phyloP scores from a whole-genome alignment of 208 protist genomes.

The Leishmania arabica region DNA sequence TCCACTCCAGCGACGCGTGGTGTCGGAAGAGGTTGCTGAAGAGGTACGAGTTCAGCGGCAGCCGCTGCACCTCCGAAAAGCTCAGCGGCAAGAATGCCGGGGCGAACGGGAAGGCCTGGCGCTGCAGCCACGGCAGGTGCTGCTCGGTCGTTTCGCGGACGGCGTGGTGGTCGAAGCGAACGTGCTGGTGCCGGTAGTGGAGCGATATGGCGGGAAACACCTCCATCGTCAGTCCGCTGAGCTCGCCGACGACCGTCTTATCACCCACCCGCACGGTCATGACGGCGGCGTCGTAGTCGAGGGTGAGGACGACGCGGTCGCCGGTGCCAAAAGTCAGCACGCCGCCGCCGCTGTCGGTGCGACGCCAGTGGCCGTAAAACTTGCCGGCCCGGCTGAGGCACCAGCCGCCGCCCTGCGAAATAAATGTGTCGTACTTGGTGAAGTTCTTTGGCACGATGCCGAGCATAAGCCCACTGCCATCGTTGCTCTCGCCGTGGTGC shows the following conservation, averaged over 20 bases:
- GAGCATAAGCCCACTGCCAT: constrained; percentile 94
- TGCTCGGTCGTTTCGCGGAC: constrained; percentile 60
- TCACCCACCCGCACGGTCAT: constrained; percentile 90
- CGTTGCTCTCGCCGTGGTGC: constrained; percentile 90
- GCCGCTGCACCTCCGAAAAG: constrained; percentile 41
- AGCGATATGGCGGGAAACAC: constrained; percentile 92
- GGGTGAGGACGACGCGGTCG: constrained; percentile 84
- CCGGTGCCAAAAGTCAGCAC: constrained; percentile 84
- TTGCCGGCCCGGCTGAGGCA: constrained; percentile 92
- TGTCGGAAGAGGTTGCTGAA: constrained; percentile 68
- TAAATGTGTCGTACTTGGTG: constrained; percentile 93
- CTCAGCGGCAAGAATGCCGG: constrained; percentile 61
- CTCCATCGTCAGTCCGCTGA: constrained; percentile 84
- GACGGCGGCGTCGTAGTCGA: constrained; percentile 87
- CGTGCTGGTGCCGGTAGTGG: constrained; percentile 92
- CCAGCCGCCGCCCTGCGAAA: constrained; percentile 93
- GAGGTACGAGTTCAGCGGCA: constrained; percentile 77
- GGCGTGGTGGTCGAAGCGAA: constrained; percentile 91
- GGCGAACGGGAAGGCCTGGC: constrained; percentile 58
- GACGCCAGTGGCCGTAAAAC: constrained; percentile 93
- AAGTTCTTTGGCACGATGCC: constrained; percentile 91
- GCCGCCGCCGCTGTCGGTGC: constrained; percentile 57
- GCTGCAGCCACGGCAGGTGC: constrained; percentile 72
- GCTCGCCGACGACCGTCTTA: constrained; percentile 80
- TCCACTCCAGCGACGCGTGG: constrained; percentile 15